Conservation (phyloP, 169 alveolate genomes). For the Plasmodium chabaudi region DNA sequence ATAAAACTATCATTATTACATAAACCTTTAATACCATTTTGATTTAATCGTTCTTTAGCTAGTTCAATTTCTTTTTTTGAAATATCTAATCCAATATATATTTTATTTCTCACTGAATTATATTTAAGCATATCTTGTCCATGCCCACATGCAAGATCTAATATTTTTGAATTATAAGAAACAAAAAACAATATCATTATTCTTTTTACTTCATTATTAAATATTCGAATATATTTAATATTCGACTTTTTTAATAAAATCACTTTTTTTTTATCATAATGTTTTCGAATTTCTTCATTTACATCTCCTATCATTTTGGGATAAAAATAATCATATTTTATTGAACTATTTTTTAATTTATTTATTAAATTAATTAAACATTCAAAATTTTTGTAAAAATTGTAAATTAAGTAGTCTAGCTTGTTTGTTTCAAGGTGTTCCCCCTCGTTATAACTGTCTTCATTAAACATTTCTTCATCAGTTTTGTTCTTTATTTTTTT, state of each 20-base stretch:
- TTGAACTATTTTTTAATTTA: constrained; percentile 25
- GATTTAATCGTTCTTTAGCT: constrained; percentile 89
- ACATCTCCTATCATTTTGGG: constrained; percentile 89
- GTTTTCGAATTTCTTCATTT: constrained; percentile 85
- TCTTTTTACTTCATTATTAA: constrained; percentile 88
- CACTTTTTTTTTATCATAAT: constrained; percentile 88
- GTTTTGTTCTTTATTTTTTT: not conserved
- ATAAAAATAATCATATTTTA: constrained; percentile 80
- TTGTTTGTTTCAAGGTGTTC: constrained; percentile 5
- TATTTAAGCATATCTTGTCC: constrained; percentile 92
- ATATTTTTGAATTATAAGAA: constrained; percentile 80
- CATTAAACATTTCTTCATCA: not conserved
- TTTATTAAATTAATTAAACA: constrained; percentile 48
- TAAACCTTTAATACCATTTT: constrained; percentile 75
- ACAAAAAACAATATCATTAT: constrained; percentile 82
- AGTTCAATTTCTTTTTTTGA: constrained; percentile 88
- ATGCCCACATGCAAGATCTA: constrained; percentile 93
- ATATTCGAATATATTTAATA: constrained; percentile 85
- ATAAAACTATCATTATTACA: constrained; percentile 51
- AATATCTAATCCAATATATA: constrained; percentile 90
- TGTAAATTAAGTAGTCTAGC: constrained; percentile 42
- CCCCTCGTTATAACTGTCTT: not conserved
- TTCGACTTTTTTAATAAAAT: constrained; percentile 86
- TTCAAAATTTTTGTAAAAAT: constrained; percentile 62
- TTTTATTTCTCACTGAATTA: constrained; percentile 85